Evolutionary conservation across 1,139 yeast genomes (phyloP).

Genomic region (Suhomyces yuchorum): DNA sequence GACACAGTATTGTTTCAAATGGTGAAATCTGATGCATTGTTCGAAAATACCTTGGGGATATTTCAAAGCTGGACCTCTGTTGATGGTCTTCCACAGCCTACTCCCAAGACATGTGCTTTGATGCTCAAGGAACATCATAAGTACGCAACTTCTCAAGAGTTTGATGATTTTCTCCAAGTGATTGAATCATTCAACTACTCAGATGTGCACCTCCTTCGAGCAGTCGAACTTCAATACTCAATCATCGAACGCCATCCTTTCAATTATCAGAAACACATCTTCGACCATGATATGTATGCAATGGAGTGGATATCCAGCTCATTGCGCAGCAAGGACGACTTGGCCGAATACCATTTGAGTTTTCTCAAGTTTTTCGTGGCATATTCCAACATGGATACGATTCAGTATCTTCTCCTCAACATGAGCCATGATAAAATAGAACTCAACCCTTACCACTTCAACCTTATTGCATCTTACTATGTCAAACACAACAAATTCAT

Average conservation of each 20-base stretch:
- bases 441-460: constrained; percentile 20
- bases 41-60: constrained; percentile 32
- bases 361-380: constrained; percentile 24
- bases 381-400: constrained; percentile 24
- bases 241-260: constrained; percentile 32
- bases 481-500: constrained; percentile 29
- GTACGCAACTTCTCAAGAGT: constrained; percentile 34
- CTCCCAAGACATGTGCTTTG: constrained; percentile 30
- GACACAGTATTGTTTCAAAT: constrained; percentile 31
- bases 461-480: constrained; percentile 29
- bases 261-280: constrained; percentile 28
- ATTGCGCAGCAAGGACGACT: constrained; percentile 15
- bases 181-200: constrained; percentile 25
- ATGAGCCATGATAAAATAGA: constrained; percentile 18
- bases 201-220: constrained; percentile 27
- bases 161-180: constrained; percentile 25
- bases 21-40: constrained; percentile 33
- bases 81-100: constrained; percentile 24
- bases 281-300: constrained; percentile 23
- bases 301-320: constrained; percentile 24
- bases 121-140: constrained; percentile 34
- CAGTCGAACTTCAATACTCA: constrained; percentile 27
- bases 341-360: constrained; percentile 22
- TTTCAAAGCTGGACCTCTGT: constrained; percentile 34
- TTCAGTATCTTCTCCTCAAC: constrained; percentile 27